Conservation (phyloP, 306 rosid species). For the Gynostemma pentaphyllum region DNA sequence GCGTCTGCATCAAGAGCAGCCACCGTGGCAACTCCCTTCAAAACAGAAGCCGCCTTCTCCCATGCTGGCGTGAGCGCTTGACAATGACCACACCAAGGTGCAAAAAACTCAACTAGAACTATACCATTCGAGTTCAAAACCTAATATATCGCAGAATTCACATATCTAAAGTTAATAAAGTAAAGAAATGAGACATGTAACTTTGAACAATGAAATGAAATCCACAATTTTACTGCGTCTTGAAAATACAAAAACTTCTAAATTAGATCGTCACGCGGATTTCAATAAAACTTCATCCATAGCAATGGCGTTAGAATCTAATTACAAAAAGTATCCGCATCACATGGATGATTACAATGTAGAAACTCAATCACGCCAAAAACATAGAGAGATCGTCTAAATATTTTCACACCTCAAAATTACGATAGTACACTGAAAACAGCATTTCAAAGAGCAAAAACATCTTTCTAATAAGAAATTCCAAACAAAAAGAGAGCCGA, state of each 20-base stretch:
- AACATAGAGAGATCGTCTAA: neutral
- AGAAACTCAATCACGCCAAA: neutral
- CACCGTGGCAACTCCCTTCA: constrained; percentile 85
- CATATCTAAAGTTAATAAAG: neutral
- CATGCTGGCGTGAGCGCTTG: constrained; percentile 79
- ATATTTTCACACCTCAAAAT: neutral
- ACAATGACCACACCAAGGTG: constrained; percentile 99
- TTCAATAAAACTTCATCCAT: neutral
- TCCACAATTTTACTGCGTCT: neutral
- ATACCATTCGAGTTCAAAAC: constrained; percentile 86
- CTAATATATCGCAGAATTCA: constrained; percentile 22
- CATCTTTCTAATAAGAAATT: neutral
- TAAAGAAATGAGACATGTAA: neutral
- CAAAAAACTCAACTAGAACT: constrained; percentile 92
- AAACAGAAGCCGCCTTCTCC: constrained; percentile 86
- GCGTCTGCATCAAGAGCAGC: constrained; percentile 98
- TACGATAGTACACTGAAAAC: neutral
- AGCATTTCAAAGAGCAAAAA: neutral
- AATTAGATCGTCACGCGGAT: neutral
- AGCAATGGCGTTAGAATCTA: neutral
- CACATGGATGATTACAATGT: neutral
- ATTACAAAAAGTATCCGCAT: neutral
- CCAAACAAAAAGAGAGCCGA: neutral
- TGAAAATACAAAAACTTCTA: too few relatives aligned
- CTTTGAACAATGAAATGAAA: neutral